Percentiles rank a stretch among this genome's conserved stretches.
These are phyloP conservation scores for Phycomyces blakesleeanus DNA, from an alignment of 192 early-diverging fungal species.

Conservation along the genomic window DNA sequence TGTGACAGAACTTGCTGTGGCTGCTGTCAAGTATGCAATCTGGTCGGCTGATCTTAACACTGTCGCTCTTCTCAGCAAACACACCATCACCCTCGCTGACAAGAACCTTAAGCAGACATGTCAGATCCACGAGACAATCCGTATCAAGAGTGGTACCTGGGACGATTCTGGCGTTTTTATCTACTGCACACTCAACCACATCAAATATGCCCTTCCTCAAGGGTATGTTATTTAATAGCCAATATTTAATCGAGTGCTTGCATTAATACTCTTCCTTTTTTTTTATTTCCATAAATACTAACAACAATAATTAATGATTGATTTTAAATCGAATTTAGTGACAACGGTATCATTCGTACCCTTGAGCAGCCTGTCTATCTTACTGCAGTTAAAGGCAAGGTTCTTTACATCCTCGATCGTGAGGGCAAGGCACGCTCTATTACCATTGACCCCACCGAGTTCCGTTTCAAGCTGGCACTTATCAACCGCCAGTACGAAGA, in stretches of 20 bases:
- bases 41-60: constrained; percentile 89
- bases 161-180: constrained; percentile 88
- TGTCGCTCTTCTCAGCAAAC: constrained; percentile 93
- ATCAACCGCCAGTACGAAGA: constrained; percentile 91
- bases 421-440: constrained; percentile 85
- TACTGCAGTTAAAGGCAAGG: constrained; percentile 81
- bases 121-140: constrained; percentile 94
- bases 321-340: too few species aligned
- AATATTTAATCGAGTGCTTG: too few species aligned
- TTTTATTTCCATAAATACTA: too few species aligned
- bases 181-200: constrained; percentile 96
- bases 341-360: constrained; percentile 95
- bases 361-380: constrained; percentile 95
- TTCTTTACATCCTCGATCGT: constrained; percentile 83
- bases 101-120: constrained; percentile 87
- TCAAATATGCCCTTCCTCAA: constrained; percentile 94
- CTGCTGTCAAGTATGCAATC: constrained; percentile 89
- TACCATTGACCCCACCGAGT: constrained; percentile 96
- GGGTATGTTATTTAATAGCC: constrained; percentile 54
- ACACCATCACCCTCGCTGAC: constrained; percentile 87
- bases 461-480: constrained; percentile 94
- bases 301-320: too few species aligned
- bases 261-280: neutral
- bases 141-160: constrained; percentile 97
- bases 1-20: constrained; percentile 73